Conservation (phyloP, 306 rosid species). For the Begonia loranthoides region DNA sequence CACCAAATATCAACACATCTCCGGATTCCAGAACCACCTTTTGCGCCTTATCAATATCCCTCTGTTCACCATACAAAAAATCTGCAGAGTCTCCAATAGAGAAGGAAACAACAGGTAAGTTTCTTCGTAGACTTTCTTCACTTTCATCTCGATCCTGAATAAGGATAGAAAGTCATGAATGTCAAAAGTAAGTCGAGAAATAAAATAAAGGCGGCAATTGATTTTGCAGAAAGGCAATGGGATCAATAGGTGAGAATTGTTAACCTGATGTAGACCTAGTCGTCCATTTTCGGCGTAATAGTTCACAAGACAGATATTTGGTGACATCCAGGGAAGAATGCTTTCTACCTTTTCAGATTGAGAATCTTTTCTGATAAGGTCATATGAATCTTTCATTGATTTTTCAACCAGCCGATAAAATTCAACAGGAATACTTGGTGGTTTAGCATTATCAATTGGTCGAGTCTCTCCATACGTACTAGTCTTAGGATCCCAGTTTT, state of each 20-base stretch:
- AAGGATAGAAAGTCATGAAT: not conserved
- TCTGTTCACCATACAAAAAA: constrained; percentile 35
- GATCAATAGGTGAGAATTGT: not conserved
- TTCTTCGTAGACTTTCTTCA: constrained; percentile 15
- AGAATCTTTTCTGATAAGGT: constrained; percentile 10
- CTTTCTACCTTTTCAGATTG: constrained; percentile 5
- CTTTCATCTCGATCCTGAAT: constrained; percentile 77
- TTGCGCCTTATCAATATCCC: constrained; percentile 29
- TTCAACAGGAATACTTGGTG: constrained; percentile 37
- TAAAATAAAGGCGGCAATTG: not conserved
- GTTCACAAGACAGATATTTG: constrained; percentile 63
- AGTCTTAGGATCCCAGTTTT: constrained; percentile 68
- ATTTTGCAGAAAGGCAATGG: not conserved
- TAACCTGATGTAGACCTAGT: constrained; percentile 79
- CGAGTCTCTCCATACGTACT: constrained; percentile 28
- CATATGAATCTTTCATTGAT: constrained; percentile 29
- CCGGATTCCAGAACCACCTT: constrained; percentile 44
- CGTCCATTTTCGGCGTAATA: constrained; percentile 43
- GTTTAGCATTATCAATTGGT: constrained; percentile 33
- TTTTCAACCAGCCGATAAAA: constrained; percentile 23
- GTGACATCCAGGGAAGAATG: constrained; percentile 27
- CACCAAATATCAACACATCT: constrained; percentile 80
- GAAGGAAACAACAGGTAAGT: constrained; percentile 69
- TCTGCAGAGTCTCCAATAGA: constrained; percentile 78
- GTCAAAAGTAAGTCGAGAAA: not conserved